phyloP scores from a whole-genome alignment of 2,329 filamentous ascomycete genomes.

The Aschersonia sp. region DNA sequence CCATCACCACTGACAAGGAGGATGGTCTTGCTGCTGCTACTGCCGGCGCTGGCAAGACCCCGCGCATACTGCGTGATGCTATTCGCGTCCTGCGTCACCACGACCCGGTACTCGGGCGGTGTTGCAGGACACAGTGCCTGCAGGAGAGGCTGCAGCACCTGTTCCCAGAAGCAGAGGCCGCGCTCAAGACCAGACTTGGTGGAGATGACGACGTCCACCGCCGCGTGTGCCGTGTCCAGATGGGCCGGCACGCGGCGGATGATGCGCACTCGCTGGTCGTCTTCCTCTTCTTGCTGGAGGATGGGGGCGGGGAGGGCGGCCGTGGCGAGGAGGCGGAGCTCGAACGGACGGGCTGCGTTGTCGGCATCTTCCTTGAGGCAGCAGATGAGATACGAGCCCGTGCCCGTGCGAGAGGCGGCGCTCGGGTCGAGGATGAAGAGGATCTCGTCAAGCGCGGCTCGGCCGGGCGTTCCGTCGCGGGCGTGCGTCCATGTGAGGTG shows the following conservation, averaged over 20 bases:
- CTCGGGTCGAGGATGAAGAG: constrained; percentile 12
- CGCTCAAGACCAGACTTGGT: constrained; percentile 47
- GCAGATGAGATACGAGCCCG: constrained; percentile 17
- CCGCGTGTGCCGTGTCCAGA: constrained; percentile 11
- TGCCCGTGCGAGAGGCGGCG: neutral
- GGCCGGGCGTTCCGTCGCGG: constrained; percentile 5
- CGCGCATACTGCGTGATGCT: constrained; percentile 51
- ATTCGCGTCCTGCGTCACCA: constrained; percentile 47
- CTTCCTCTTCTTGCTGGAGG: neutral
- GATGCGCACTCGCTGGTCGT: constrained; percentile 4
- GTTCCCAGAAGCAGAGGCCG: constrained; percentile 39
- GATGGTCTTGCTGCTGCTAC: constrained; percentile 31
- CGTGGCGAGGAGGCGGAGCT: constrained; percentile 14
- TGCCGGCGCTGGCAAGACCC: constrained; percentile 10
- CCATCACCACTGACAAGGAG: constrained; percentile 80
- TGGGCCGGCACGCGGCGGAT: constrained; percentile 23
- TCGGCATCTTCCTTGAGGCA: constrained; percentile 21
- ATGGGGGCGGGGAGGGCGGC: constrained; percentile 15
- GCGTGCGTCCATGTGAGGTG: constrained; percentile 13
- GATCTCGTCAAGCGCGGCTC: constrained; percentile 11
- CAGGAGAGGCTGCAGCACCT: constrained; percentile 42
- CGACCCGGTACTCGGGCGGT: constrained; percentile 17
- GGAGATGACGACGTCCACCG: constrained; percentile 52
- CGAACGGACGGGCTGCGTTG: constrained; percentile 11
- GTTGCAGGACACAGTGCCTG: constrained; percentile 13